Evolutionary conservation across 1,284 basidiomycete genomes (phyloP), one percentile per base, ranked within the genome.

Genomic region (Cryptococcus jaspeensis): DNA sequence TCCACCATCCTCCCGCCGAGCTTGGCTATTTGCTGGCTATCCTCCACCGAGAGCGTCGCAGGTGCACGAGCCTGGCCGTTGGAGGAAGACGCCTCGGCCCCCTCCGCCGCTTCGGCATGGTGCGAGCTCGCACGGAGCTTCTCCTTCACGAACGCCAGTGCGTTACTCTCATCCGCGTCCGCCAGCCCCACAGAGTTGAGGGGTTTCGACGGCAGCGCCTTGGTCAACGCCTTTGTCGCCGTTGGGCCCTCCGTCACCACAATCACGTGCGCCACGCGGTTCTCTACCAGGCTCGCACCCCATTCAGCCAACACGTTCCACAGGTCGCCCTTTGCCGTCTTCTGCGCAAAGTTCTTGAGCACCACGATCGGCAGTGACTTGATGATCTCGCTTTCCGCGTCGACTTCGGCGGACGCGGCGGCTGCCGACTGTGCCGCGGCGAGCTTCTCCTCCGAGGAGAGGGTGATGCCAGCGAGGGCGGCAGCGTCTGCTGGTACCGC

Each of bases 161-260:
- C 87, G 63, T 87, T 92, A 12, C 81, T 79, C 44, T 85, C 78
- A 70, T 96, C 92, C 5, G 94, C 95, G 71, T 98, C 94, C 13
- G 85, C 85, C 12, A 97, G 79, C 5, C 85, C 81, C 54, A 96
- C 85, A 2, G 83, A 79, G 65, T 87, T 86, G 44, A 97, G 81
- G 1, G 95, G 90, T 71, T 89, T 92, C 9, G 89, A 86, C 0
- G 91, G 90, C 6, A 98, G 81, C 3, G 92, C 94, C 87, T 87
- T 88, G 0, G 90, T 86, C 9, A 98, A 79, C 23, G 84, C 82
- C 74, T 94, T 97, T 1, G 85, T 83, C 52, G 92, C 89, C 63
- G 93, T 91, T 23, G 89, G 84, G 65, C 93, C 93, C 72, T 98
- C 92, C 64, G 89, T 90, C 37, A 94, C 81, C 44, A 98, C 86